These are phyloP conservation scores for Nemania sp. DNA, from an alignment of 2,329 filamentous ascomycete genomes.

Conservation along the genomic window DNA sequence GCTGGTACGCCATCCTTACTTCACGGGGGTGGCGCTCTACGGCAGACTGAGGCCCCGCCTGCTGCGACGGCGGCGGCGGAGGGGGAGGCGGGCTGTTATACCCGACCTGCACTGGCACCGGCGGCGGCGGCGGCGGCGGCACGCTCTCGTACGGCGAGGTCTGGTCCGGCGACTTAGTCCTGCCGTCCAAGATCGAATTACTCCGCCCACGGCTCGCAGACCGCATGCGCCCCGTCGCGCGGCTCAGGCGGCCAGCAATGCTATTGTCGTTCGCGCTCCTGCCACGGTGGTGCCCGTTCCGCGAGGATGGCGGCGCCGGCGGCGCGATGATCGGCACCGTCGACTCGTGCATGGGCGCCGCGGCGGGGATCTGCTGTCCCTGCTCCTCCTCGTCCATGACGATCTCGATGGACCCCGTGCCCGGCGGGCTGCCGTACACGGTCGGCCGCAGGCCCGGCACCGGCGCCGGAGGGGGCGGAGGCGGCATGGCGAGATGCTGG, in stretches of 20 bases:
- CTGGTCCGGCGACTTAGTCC: slow-evolving; percentile 56
- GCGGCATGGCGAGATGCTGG: slow-evolving; percentile 70
- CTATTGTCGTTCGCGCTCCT: slow-evolving; percentile 66
- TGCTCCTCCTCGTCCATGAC: slow-evolving; percentile 72
- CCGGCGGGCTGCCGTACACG: slow-evolving; percentile 57
- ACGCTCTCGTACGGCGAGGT: slow-evolving; percentile 56
- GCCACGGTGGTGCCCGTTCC: slow-evolving; percentile 65
- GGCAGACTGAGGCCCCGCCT: slow-evolving; percentile 22
- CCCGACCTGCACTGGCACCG: slow-evolving; percentile 45
- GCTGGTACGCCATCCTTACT: slow-evolving; percentile 52
- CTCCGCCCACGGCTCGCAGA: slow-evolving; percentile 69
- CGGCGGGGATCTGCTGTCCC: slow-evolving; percentile 42
- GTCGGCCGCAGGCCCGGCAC: slow-evolving; percentile 59
- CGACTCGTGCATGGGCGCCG: slow-evolving; percentile 56
- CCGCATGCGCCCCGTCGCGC: slow-evolving; percentile 70
- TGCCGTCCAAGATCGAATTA: slow-evolving; percentile 52
- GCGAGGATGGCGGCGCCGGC: slow-evolving; percentile 57
- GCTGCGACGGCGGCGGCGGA: slow-evolving; percentile 50
- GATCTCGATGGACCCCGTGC: slow-evolving; percentile 72
- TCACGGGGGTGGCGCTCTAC: slow-evolving; percentile 55
- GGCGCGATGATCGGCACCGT: slow-evolving; percentile 60
- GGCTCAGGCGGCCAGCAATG: slow-evolving; percentile 66
- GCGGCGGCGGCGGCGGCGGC: slow-evolving; percentile 45
- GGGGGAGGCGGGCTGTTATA: slow-evolving; percentile 47
- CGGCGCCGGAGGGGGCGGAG: slow-evolving; percentile 71